phyloP scores from a whole-genome alignment of 495 filamentous ascomycete genomes.

The Penicillium malachiteum region DNA sequence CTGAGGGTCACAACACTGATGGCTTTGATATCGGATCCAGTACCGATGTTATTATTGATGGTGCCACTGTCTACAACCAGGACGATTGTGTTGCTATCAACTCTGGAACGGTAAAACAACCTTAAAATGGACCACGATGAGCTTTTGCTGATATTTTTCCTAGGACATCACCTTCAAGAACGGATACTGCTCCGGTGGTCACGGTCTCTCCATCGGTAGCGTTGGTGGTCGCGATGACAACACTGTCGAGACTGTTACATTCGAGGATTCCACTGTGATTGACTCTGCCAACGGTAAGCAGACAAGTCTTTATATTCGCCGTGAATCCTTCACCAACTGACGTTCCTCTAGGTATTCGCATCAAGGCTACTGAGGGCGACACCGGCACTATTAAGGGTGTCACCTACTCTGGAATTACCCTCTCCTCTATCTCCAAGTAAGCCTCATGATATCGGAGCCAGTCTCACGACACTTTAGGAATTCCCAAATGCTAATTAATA shows the following conservation, averaged over 20 bases:
- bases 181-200: constrained; percentile 52
- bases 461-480: too few relatives aligned
- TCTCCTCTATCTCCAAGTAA: constrained; percentile 21
- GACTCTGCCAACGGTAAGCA: constrained; percentile 49
- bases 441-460: too few relatives aligned
- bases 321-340: background rate
- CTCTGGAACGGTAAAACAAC: constrained; percentile 26
- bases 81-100: constrained; percentile 69
- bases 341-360: constrained; percentile 21
- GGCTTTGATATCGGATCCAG: constrained; percentile 61
- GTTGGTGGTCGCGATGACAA: constrained; percentile 60
- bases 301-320: too few relatives aligned
- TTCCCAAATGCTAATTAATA: background rate
- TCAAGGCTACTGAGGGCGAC: constrained; percentile 26
- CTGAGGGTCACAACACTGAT: constrained; percentile 60
- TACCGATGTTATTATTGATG: constrained; percentile 53
- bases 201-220: constrained; percentile 61
- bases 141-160: background rate
- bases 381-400: constrained; percentile 25
- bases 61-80: constrained; percentile 59
- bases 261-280: constrained; percentile 45
- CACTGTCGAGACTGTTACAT: constrained; percentile 51
- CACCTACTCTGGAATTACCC: constrained; percentile 25
- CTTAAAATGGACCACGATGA: too few relatives aligned
- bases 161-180: constrained; percentile 49